Evolutionary conservation across 441 rosid species (phyloP), one percentile per base, ranked within the genome.

Genomic region (Melastoma candidum): DNA sequence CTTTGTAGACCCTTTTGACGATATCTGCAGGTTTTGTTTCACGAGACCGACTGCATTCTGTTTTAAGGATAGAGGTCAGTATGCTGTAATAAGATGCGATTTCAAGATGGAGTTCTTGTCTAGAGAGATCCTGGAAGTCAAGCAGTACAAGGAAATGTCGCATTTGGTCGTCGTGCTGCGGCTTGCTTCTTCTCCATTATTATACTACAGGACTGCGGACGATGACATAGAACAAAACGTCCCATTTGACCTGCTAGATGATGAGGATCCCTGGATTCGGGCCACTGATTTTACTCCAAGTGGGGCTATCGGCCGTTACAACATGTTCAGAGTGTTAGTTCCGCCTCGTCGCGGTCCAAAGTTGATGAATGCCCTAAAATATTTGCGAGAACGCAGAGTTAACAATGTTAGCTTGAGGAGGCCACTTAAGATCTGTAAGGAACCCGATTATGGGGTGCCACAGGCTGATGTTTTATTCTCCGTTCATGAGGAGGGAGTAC

Each of bases 231-330:
- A 76, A 53, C 81, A 65, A 43, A 54, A 62, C 1, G 78, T 69
- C 48, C 77, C 94, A 14, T 72, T 64, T 47, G 90, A 85, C 68
- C 55, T 87, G 70, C 71, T 92, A 72, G 98, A 92, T 63, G 96
- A 92, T 65, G 98, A 92, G 22, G 98, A 92, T 66, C 98, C 96
- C 63, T 87, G 98, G 96, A 87, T 92, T 61, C 77, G 95, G 51
- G 83, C 98, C 41, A 85, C 94, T 39, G 96, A 92, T 77, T 83
- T 85, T 58, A 83, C 95, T 2, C 71, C 69, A 41, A 72, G 76
- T 57, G 86, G 95, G 27, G 89, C 95, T 32, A 68, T 92, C 48
- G 89, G 95, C 58, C 89, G 96, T 4, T 82, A 92, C 53, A 81
- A 75, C 53, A 65, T 71, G 13, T 92, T 83, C 59, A 74, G 85